A percentile compares a stretch with the other conserved stretches of the same genome.
Conservation (phyloP, 768 basidiomycete genomes). For the Calocybe indica region DNA sequence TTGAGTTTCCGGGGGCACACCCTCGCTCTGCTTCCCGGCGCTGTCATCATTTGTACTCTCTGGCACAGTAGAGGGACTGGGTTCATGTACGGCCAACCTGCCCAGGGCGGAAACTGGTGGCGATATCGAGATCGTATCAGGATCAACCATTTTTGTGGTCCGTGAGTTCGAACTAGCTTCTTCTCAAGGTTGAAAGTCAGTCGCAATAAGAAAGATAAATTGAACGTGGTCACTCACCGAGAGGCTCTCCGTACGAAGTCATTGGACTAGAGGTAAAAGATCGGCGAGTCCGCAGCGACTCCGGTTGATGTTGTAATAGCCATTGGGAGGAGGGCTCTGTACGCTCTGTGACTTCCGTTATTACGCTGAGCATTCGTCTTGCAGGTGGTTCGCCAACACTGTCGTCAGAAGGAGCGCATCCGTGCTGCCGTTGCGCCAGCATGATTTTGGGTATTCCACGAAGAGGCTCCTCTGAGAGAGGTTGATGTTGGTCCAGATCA, state of each 20-base stretch:
- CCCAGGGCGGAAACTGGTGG: slow-evolving; percentile 65
- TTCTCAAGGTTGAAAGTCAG: not conserved
- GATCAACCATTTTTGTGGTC: slow-evolving; percentile 28
- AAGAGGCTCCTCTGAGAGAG: slow-evolving; percentile 16
- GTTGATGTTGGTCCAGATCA: slow-evolving; percentile 11
- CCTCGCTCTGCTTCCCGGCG: slow-evolving; percentile 32
- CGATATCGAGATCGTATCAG: slow-evolving; percentile 57
- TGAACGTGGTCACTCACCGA: slow-evolving; percentile 35
- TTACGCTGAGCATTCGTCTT: slow-evolving; percentile 21
- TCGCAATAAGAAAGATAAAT: not conserved
- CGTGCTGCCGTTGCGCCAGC: slow-evolving; percentile 48
- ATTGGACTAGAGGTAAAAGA: slow-evolving; percentile 34
- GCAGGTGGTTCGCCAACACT: too few species aligned
- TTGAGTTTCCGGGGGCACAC: slow-evolving; percentile 40
- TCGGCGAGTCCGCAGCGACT: slow-evolving; percentile 32
- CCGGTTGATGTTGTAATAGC: slow-evolving; percentile 34
- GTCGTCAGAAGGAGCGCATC: not conserved
- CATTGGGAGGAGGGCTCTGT: slow-evolving; percentile 52
- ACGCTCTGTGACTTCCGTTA: slow-evolving; percentile 61
- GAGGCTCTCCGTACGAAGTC: slow-evolving; percentile 59
- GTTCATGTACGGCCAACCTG: slow-evolving; percentile 51
- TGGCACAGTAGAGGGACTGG: slow-evolving; percentile 47
- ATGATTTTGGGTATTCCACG: slow-evolving; percentile 56
- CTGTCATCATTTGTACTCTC: slow-evolving; percentile 29
- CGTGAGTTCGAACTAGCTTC: slow-evolving; percentile 3